A percentile compares a stretch with the other conserved stretches of the same genome.
Conservation (phyloP, 2,329 filamentous ascomycete species). For the Trichoderma atrobrunneum region DNA sequence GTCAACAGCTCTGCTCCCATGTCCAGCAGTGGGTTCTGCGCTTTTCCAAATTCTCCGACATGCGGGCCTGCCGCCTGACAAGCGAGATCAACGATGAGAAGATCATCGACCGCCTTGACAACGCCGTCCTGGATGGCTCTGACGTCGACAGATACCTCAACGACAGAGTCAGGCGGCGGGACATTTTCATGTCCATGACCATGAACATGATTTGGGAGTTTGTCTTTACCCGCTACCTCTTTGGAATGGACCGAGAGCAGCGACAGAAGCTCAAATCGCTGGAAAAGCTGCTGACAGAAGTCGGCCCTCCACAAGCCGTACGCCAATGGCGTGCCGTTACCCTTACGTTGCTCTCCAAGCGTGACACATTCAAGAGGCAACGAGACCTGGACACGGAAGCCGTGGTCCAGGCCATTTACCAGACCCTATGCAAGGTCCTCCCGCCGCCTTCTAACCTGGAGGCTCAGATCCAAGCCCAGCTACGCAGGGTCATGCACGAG, state of each 20-base stretch:
- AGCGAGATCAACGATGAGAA: conserved; percentile 87
- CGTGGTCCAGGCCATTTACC: conserved; percentile 82
- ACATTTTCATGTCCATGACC: conserved; percentile 97
- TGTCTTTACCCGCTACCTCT: conserved; percentile 95
- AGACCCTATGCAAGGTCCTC: conserved; percentile 77
- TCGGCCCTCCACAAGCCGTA: conserved; percentile 84
- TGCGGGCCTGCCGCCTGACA: conserved; percentile 79
- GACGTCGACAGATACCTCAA: conserved; percentile 85
- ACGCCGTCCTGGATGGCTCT: conserved; percentile 87
- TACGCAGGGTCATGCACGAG: conserved; percentile 82
- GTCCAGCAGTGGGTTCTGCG: conserved; percentile 97
- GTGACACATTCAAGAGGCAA: conserved; percentile 76
- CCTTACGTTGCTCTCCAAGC: conserved; percentile 78
- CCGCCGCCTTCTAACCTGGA: conserved; percentile 82
- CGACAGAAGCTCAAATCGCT: conserved; percentile 94
- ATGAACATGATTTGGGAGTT: conserved; percentile 99
- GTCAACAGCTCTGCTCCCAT: conserved; percentile 91
- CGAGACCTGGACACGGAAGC: conserved; percentile 89
- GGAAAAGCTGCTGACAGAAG: conserved; percentile 86
- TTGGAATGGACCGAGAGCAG: conserved; percentile 97
- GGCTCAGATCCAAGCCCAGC: conserved; percentile 74
- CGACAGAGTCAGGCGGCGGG: conserved; percentile 83
- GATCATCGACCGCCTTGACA: conserved; percentile 90
- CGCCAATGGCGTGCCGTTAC: conserved; percentile 97
- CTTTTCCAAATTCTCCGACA: conserved; percentile 97